These are phyloP conservation scores for Telopea speciosissima DNA, from an alignment of 177 flowering plant genomes.

Conservation along the genomic window DNA sequence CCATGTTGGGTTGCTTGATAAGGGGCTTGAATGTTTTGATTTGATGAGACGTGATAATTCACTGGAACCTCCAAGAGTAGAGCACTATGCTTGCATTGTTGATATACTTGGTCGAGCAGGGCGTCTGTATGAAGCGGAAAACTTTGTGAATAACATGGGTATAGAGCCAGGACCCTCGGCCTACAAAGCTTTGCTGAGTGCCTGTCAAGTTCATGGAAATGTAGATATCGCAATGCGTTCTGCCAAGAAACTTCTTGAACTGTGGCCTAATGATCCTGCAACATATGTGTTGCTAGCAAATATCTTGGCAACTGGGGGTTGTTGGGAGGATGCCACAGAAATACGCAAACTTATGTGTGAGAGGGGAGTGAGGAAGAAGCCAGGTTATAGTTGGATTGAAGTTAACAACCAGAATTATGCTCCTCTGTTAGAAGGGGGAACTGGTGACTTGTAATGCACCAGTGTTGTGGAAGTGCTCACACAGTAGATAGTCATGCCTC, in stretches of 20 bases:
- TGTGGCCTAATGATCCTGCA: conserved; percentile 40
- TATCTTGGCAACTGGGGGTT: conserved; percentile 27
- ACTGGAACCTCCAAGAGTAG: conserved; percentile 26
- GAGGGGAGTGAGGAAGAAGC: conserved; percentile 37
- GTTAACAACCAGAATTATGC: background rate
- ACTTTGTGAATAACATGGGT: conserved; percentile 39
- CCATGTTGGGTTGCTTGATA: conserved; percentile 48
- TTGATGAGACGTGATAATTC: conserved; percentile 29
- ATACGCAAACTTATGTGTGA: conserved; percentile 34
- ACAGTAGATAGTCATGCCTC: background rate
- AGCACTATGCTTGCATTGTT: conserved; percentile 52
- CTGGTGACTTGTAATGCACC: background rate
- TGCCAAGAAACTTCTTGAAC: conserved; percentile 32
- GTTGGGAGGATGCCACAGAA: conserved; percentile 40
- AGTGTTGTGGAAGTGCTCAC: background rate
- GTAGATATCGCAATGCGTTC: conserved; percentile 36
- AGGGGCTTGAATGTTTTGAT: conserved; percentile 43
- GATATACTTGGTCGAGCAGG: conserved; percentile 55
- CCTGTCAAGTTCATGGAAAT: conserved; percentile 49
- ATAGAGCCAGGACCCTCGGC: conserved; percentile 39
- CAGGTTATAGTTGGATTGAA: conserved; percentile 45
- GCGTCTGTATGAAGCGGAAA: conserved; percentile 43
- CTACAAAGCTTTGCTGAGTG: conserved; percentile 46
- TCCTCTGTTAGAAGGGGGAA: conserved; percentile 4
- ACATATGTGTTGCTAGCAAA: conserved; percentile 40